A percentile compares a stretch with the other conserved stretches of the same genome.
Conservation (phyloP, 2,329 filamentous ascomycete genomes). For the Scolecobasidium constrictum region DNA sequence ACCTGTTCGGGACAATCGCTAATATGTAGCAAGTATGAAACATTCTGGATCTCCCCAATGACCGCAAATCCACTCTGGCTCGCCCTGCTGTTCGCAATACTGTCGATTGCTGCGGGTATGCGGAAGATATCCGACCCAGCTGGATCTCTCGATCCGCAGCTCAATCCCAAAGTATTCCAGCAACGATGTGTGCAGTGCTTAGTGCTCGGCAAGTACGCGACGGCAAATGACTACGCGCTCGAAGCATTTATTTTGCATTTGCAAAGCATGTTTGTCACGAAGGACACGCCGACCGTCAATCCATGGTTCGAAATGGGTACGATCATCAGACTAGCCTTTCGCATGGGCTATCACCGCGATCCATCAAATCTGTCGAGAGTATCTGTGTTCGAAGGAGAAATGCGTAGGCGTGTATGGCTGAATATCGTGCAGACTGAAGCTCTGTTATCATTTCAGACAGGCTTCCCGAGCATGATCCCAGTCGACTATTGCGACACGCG, state of each 20-base stretch:
- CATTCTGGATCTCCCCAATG: background rate
- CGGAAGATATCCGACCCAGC: background rate
- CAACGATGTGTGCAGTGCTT: background rate
- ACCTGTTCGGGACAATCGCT: background rate
- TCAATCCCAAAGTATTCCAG: background rate
- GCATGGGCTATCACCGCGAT: constrained; percentile 31
- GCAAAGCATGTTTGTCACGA: constrained; percentile 12
- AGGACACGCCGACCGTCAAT: constrained; percentile 18
- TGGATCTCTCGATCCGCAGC: background rate
- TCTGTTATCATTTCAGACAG: constrained; percentile 24
- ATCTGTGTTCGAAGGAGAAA: constrained; percentile 24
- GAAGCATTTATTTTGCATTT: constrained; percentile 4
- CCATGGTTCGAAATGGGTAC: constrained; percentile 31
- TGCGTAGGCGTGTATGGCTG: constrained; percentile 34
- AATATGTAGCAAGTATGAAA: background rate
- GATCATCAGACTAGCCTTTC: constrained; percentile 28
- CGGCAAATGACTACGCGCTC: background rate
- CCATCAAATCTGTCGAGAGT: constrained; percentile 23
- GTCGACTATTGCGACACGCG: constrained; percentile 25
- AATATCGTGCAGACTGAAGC: constrained; percentile 31
- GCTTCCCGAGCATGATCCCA: constrained; percentile 22
- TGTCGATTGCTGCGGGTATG: background rate
- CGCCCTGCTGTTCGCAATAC: constrained; percentile 8
- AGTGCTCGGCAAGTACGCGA: background rate
- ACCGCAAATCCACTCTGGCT: background rate